A percentile compares a stretch with the other conserved stretches of the same genome.
phyloP scores from a whole-genome alignment of 768 basidiomycete genomes.

The Dacryopinax spathularia region DNA sequence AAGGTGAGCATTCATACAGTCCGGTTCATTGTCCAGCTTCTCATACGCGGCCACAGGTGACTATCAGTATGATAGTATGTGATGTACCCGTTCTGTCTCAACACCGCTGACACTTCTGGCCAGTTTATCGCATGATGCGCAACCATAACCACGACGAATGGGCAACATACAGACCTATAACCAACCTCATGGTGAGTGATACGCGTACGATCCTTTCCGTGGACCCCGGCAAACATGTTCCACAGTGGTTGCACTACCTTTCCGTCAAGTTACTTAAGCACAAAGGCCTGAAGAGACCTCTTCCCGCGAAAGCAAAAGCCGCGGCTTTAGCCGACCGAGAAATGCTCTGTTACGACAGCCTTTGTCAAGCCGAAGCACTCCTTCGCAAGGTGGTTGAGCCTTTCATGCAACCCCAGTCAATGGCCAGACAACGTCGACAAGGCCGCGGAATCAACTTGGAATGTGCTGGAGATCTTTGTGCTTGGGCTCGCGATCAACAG shows the following conservation, averaged over 20 bases:
- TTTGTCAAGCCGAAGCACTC: slow-evolving; percentile 6
- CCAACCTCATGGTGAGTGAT: slow-evolving; percentile 72
- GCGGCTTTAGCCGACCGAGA: slow-evolving; percentile 1
- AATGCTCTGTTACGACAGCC: slow-evolving; percentile 7
- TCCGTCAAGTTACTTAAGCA: slow-evolving; percentile 51
- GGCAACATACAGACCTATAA: slow-evolving; percentile 64
- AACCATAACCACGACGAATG: slow-evolving; percentile 46
- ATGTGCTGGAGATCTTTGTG: background rate
- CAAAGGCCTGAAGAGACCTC: slow-evolving; percentile 38
- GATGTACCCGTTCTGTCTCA: background rate
- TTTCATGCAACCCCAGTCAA: background rate
- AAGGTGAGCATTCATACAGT: slow-evolving; percentile 37
- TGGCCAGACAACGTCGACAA: background rate
- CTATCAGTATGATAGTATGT: background rate
- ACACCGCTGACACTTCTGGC: slow-evolving; percentile 81
- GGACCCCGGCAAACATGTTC: background rate
- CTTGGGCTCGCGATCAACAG: background rate
- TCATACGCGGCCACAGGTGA: background rate
- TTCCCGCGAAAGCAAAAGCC: background rate
- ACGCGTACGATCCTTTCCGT: background rate
- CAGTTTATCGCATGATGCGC: slow-evolving; percentile 83
- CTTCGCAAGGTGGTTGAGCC: slow-evolving; percentile 9
- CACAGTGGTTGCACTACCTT: slow-evolving; percentile 86
- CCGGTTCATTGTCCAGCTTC: background rate
- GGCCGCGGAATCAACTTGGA: background rate